A percentile compares a stretch with the other conserved stretches of the same genome.
Evolutionary conservation across 176 grass and related monocot species (phyloP).

Genomic region (Rhynchospora tenuis): DNA sequence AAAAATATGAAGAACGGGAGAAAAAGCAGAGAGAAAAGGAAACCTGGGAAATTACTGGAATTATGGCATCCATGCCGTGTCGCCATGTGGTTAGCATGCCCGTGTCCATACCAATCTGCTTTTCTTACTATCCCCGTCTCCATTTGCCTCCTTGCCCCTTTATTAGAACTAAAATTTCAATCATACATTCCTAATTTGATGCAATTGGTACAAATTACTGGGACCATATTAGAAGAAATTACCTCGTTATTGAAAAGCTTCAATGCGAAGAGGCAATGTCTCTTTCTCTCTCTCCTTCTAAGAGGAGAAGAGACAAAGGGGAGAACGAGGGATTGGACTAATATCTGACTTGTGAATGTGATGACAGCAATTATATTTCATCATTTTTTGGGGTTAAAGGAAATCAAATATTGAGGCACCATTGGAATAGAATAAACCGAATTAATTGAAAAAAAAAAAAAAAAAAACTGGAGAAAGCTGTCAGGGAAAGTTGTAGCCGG

Average conservation of each 20-base stretch:
- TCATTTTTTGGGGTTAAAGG: neutral
- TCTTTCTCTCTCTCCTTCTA: neutral
- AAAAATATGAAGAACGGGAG: too few relatives aligned
- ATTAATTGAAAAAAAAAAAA: neutral
- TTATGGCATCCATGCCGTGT: slow-evolving; percentile 6
- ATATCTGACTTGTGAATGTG: slow-evolving; percentile 10
- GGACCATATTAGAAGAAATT: neutral
- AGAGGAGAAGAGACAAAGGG: slow-evolving; percentile 2
- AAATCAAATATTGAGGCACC: neutral
- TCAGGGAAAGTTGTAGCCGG: neutral
- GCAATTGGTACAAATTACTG: neutral
- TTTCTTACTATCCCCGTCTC: neutral
- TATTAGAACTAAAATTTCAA: neutral
- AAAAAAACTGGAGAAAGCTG: neutral
- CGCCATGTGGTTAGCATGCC: neutral
- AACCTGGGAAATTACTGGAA: slow-evolving; percentile 16
- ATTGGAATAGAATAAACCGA: neutral
- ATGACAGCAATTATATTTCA: slow-evolving; percentile 11
- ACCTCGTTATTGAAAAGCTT: slow-evolving; percentile 8
- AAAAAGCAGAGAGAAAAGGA: neutral
- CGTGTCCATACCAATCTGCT: neutral
- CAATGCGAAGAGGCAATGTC: neutral
- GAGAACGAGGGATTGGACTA: slow-evolving; percentile 11
- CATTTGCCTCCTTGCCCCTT: neutral
- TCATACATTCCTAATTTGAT: neutral